phyloP scores from a whole-genome alignment of 148 eudicot genomes.

The Tetragonia tetragonoides region DNA sequence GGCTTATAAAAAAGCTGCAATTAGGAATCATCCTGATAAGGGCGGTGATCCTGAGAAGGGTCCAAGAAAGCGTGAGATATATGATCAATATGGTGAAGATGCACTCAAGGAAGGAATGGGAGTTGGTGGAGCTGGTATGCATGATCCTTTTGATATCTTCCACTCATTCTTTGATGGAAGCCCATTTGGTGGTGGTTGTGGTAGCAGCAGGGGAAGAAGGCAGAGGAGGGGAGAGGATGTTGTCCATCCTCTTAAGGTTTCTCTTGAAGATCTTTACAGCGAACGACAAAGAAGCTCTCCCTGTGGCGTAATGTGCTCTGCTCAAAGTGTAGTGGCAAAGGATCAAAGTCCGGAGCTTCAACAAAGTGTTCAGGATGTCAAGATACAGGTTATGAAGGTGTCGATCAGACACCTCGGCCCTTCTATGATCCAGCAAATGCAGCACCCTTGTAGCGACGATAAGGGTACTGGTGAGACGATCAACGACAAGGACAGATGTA shows the following conservation, averaged over 20 bases:
- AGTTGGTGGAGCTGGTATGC: constrained; percentile 66
- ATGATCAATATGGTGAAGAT: constrained; percentile 77
- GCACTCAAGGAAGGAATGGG: constrained; percentile 92
- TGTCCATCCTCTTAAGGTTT: constrained; percentile 69
- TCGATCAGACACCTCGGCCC: constrained; percentile 64
- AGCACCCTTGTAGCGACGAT: constrained; percentile 72
- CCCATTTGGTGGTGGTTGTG: constrained; percentile 67
- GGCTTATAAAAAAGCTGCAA: no score
- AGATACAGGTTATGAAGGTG: constrained; percentile 68
- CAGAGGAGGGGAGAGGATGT: constrained; percentile 81
- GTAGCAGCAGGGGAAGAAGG: constrained; percentile 62
- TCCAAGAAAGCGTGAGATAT: constrained; percentile 72
- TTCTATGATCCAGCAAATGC: constrained; percentile 72
- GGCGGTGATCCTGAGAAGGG: constrained; percentile 68
- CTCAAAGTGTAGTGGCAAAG: constrained; percentile 58
- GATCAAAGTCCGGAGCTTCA: constrained; percentile 76
- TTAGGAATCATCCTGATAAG: no score
- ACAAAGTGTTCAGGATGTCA: constrained; percentile 62
- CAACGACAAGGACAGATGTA: constrained; percentile 57
- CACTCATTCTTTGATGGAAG: constrained; percentile 59
- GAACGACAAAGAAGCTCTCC: constrained; percentile 65
- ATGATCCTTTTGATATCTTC: constrained; percentile 75
- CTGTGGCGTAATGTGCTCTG: constrained; percentile 57
- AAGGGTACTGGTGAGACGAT: constrained; percentile 70
- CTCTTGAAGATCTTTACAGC: constrained; percentile 63